A percentile compares a stretch with the other conserved stretches of the same genome.
phyloP scores from a whole-genome alignment of 1,139 yeast species.

The Trichomonascaceae sp. region DNA sequence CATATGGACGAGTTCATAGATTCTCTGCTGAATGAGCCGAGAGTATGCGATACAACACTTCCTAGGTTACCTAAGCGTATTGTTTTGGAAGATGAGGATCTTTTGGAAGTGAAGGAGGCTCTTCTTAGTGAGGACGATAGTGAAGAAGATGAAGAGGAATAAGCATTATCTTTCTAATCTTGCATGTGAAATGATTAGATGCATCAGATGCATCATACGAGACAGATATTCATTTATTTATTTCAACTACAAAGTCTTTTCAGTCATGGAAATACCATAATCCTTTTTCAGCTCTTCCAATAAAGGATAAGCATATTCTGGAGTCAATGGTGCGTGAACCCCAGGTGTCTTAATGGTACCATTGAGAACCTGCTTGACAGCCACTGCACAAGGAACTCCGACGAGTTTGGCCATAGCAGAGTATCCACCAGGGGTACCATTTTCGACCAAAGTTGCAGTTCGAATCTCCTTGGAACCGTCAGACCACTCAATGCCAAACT shows the following conservation, averaged over 20 bases:
- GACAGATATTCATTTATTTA: not conserved
- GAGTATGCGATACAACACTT: constrained; percentile 54
- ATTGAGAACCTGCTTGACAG: constrained; percentile 75
- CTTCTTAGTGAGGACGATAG: constrained; percentile 24
- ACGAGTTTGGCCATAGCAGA: constrained; percentile 98
- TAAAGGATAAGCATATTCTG: constrained; percentile 84
- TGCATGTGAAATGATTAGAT: constrained; percentile 8
- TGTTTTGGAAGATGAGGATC: constrained; percentile 36
- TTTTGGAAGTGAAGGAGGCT: constrained; percentile 35
- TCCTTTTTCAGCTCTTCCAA: constrained; percentile 87
- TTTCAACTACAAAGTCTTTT: constrained; percentile 46
- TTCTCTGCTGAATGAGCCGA: constrained; percentile 40
- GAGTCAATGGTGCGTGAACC: constrained; percentile 86
- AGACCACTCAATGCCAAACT: constrained; percentile 95
- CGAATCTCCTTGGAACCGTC: constrained; percentile 86
- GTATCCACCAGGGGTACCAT: constrained; percentile 90
- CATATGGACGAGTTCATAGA: constrained; percentile 62
- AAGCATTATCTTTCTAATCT: too few relatives aligned
- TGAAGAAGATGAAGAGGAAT: constrained; percentile 5
- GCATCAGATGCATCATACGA: too few relatives aligned
- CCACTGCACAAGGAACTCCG: constrained; percentile 98
- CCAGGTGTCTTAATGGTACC: constrained; percentile 80
- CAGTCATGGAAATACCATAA: constrained; percentile 80
- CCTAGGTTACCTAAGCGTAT: constrained; percentile 50
- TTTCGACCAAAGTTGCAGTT: constrained; percentile 91